Percentiles rank a stretch among this genome's conserved stretches.
phyloP scores from a whole-genome alignment of 495 filamentous ascomycete genomes.

The Talaromyces adpressus region DNA sequence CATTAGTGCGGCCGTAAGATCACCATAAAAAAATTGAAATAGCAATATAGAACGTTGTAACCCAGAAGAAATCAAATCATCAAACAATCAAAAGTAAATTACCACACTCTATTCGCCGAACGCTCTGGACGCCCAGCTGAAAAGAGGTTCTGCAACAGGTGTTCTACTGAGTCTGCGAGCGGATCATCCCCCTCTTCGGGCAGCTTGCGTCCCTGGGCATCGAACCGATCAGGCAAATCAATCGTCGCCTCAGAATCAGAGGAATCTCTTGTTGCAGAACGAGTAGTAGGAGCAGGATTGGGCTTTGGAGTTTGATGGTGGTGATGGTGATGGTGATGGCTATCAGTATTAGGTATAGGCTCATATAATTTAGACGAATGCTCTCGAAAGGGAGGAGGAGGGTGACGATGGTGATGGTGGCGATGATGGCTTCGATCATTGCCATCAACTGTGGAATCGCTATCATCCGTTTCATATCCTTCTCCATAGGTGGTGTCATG shows the following conservation, averaged over 20 bases:
- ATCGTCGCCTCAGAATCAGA: conserved; percentile 41
- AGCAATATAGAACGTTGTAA: neutral
- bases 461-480: conserved; percentile 39
- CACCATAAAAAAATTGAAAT: neutral
- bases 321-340: conserved; percentile 2
- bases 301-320: conserved; percentile 10
- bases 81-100: neutral
- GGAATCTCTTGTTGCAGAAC: conserved; percentile 15
- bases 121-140: neutral
- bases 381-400: conserved; percentile 23
- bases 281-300: conserved; percentile 12
- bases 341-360: conserved; percentile 10
- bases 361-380: conserved; percentile 6
- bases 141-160: conserved; percentile 21
- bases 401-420: conserved; percentile 18
- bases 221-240: conserved; percentile 60
- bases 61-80: neutral
- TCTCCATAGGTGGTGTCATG: conserved; percentile 13
- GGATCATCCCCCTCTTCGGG: conserved; percentile 27
- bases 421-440: conserved; percentile 12
- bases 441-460: conserved; percentile 29
- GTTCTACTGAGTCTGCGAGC: conserved; percentile 27
- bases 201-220: conserved; percentile 48
- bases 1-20: neutral
- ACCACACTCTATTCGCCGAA: neutral